A percentile compares a stretch with the other conserved stretches of the same genome.
Evolutionary conservation across 2,329 filamentous ascomycete species (phyloP).

Genomic region (Stachybotrys chlorohalonatus): DNA sequence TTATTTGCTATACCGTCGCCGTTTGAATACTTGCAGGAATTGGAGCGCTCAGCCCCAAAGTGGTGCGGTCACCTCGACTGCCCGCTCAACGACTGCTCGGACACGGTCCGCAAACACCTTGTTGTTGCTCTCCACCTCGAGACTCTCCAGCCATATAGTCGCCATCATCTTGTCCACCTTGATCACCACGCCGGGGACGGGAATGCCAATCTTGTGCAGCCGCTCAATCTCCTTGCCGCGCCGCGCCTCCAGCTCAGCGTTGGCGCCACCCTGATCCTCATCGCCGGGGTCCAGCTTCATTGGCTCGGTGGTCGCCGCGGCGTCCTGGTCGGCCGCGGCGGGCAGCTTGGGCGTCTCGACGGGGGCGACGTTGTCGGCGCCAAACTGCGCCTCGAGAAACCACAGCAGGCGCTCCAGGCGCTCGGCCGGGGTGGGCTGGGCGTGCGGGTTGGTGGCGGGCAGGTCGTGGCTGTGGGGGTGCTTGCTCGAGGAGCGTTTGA

Average conservation of each 20-base stretch:
- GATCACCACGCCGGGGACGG: constrained; percentile 82
- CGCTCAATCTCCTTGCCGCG: constrained; percentile 65
- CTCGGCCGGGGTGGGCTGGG: constrained; percentile 61
- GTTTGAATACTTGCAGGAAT: neutral
- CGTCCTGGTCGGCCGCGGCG: constrained; percentile 18
- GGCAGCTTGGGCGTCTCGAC: constrained; percentile 57
- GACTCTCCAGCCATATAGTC: constrained; percentile 81
- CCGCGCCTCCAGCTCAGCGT: constrained; percentile 41
- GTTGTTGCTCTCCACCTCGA: constrained; percentile 82
- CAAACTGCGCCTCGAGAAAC: constrained; percentile 97
- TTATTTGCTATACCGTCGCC: too few relatives aligned
- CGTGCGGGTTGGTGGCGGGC: constrained; percentile 57
- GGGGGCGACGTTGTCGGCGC: constrained; percentile 69
- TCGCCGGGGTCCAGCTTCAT: constrained; percentile 21
- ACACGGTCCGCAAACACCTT: constrained; percentile 76
- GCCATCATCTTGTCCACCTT: constrained; percentile 81
- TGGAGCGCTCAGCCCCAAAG: constrained; percentile 43
- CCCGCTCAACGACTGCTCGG: constrained; percentile 79
- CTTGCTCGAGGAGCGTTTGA: constrained; percentile 53
- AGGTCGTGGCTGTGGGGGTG: constrained; percentile 35
- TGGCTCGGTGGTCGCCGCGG: constrained; percentile 24
- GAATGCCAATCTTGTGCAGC: constrained; percentile 75
- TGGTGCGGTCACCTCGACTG: constrained; percentile 76
- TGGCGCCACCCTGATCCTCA: constrained; percentile 24
- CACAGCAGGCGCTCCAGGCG: constrained; percentile 80